Evolutionary conservation across 441 rosid genomes (phyloP), one percentile per base, ranked within the genome.

Genomic region (Croton setiger): DNA sequence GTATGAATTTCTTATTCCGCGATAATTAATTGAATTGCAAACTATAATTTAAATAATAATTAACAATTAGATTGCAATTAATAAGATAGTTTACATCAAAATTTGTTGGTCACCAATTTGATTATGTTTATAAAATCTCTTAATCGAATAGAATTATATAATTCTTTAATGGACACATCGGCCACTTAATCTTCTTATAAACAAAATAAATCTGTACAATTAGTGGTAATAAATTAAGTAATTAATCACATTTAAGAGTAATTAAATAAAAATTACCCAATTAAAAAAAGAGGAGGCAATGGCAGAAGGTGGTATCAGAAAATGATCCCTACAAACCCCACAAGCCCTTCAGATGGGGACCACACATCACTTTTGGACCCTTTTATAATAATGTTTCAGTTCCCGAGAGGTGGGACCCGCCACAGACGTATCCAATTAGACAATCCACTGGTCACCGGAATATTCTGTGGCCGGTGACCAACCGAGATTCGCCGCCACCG

Each of bases 261-360:
- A 31, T 45, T 35, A 15, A 20, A 39, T 39, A 1, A 47, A 5
- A 14, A 20, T 0, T 20, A 18, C 12, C 27, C 11, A n/a, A 52
- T 36, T 47, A 39, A 17, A 15, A 44, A 14, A 1, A 14, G 43
- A 36, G 81, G 70, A 67, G 73, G 77, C 76, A 74, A 2, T 67
- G 80, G 61, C 77, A 70, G 79, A 43, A 64, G 64, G 61, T 61
- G 58, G 78, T 7, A 70, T 76, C 78, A 81, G 80, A 78, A 73
- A 68, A 64, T 85, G 89, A 82, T 80, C 82, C 80, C 83, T 71
- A 72, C 75, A 74, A 76, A 71, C 84, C 84, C 84, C 83, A 75
- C 87, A 78, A 13, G 23, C 49, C 74, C 67, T 44, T 4, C 13
- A 48, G 17, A 71, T 51, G 70, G 74, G 82, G 84, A 68, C 85